A percentile compares a stretch with the other conserved stretches of the same genome.
Conservation (phyloP, 2,329 filamentous ascomycete species). For the Curvularia eragrostidis region DNA sequence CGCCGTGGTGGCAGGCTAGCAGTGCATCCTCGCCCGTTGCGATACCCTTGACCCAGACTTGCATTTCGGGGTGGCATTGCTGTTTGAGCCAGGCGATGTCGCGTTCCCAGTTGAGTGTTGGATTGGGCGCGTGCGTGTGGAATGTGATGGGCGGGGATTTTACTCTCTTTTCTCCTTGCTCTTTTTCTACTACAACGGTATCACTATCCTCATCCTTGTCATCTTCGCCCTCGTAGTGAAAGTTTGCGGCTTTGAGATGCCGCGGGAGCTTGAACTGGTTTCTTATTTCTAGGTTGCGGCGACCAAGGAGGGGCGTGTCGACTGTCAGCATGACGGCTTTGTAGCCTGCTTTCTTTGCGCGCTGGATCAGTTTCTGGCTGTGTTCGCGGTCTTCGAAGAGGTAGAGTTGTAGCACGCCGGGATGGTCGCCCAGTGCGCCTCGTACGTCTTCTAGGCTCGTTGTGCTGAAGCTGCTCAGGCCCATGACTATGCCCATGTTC, state of each 20-base stretch:
- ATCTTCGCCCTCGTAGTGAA: constrained; percentile 1
- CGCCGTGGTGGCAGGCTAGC: constrained; percentile 51
- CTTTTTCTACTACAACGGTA: neutral
- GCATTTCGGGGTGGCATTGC: constrained; percentile 31
- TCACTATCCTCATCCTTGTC: constrained; percentile 13
- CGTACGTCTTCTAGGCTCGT: constrained; percentile 55
- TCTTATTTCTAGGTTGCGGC: constrained; percentile 33
- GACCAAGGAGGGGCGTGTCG: constrained; percentile 34
- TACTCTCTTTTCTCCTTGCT: neutral
- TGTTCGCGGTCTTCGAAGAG: constrained; percentile 48
- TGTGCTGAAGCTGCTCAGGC: constrained; percentile 50
- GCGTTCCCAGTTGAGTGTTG: constrained; percentile 33
- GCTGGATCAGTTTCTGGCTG: constrained; percentile 29
- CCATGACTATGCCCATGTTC: constrained; percentile 47
- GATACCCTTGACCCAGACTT: constrained; percentile 54
- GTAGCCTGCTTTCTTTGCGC: constrained; percentile 35
- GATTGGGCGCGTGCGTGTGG: constrained; percentile 32
- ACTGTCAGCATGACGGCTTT: constrained; percentile 37
- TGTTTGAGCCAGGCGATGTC: constrained; percentile 32
- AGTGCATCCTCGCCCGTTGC: constrained; percentile 52
- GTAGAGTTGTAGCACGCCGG: constrained; percentile 51
- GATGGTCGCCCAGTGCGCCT: constrained; percentile 50
- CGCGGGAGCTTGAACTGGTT: constrained; percentile 37
- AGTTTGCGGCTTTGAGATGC: constrained; percentile 33
- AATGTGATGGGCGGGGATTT: constrained; percentile 18